Base-by-base conservation (phyloP, 2,329 filamentous ascomycete species). In the Ceratocystis alfenasii region DNA sequence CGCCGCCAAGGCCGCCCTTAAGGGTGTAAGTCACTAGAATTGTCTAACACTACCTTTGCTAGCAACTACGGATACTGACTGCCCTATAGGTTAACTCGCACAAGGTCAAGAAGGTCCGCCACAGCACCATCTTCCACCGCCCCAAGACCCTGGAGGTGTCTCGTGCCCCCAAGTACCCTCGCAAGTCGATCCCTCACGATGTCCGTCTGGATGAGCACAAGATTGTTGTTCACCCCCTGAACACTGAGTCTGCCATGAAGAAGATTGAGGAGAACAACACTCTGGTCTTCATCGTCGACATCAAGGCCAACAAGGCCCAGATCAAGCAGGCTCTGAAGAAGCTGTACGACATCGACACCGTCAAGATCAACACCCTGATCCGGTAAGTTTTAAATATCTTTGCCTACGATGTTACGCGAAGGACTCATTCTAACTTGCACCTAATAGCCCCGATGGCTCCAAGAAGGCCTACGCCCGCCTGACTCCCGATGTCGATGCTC, bases 191-290 rank as follows among this genome's bases (percentile, higher is more conserved):
- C 77, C 87, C 89, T 74, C 88, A 93, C 78, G 84, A 85, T 77
- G 88, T 92, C 73, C 89, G 91, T 74, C 89, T 99, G 75, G 94
- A 99, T 81, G 89, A 93, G 82, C 89, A 92, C 86, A 96, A 95
- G 87, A 84, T 97, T 78, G 88, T 99, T 79, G 83, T 97, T 76
- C 90, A 96, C 87, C 94, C 94, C 72, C 86, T 99, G 77, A 99
- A 99, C 88, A 99, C 94, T 69, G 94, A 99, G 88, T 94, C 88
- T 76, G 94, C 95, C 76, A 97, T 99, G 93, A 99, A 99, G 90
- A 96, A 96, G 89, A 96, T 99, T 74, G 94, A 99, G 85, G 94
- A 99, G 88, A 92, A 99, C 87, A 99, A 99, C 87, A 99, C 94
- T 72, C 87, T 99, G 64, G 90, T 95, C 77, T 96, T 96, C 85